Evolutionary conservation across 2,329 filamentous ascomycete species (phyloP).

Genomic region (Chaetomiaceae sp.): DNA sequence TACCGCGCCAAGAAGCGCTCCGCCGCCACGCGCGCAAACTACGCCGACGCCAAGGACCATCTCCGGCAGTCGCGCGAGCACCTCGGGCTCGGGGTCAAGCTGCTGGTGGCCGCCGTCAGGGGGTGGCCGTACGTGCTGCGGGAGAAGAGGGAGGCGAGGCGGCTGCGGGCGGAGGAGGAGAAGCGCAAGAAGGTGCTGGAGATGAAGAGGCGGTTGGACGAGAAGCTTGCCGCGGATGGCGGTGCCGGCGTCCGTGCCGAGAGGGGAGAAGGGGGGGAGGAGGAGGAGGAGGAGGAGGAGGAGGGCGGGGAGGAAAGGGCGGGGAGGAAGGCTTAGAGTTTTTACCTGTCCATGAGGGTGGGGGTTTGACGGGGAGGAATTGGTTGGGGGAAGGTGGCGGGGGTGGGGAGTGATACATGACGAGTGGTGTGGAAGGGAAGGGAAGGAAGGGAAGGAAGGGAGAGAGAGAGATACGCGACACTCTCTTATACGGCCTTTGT

Average conservation of each 20-base stretch:
- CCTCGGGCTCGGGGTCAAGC: conserved; percentile 33
- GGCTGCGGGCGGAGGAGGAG: conserved; percentile 30
- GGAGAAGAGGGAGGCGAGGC: conserved; percentile 35
- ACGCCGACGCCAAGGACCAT: conserved; percentile 38
- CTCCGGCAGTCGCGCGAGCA: conserved; percentile 36
- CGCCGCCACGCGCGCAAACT: conserved; percentile 36
- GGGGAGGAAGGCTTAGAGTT: too few relatives aligned
- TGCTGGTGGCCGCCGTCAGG: conserved; percentile 32
- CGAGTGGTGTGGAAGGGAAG: too few relatives aligned
- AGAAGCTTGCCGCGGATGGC: conserved; percentile 25
- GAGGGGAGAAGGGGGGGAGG: conserved; percentile 6
- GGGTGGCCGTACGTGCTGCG: conserved; percentile 35
- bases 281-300: neutral
- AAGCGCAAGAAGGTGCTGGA: conserved; percentile 31
- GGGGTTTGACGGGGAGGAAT: too few relatives aligned
- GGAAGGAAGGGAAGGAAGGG: neutral
- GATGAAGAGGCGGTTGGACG: conserved; percentile 30
- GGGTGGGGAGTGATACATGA: too few relatives aligned
- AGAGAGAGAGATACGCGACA: too few relatives aligned
- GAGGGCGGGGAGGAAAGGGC: neutral
- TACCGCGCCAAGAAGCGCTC: conserved; percentile 42
- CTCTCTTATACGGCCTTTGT: neutral
- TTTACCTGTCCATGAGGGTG: too few relatives aligned
- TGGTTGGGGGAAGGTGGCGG: too few relatives aligned
- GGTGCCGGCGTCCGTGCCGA: too few relatives aligned